phyloP scores from a whole-genome alignment of 192 early-diverging fungal species.

The Linnemannia exigua region DNA sequence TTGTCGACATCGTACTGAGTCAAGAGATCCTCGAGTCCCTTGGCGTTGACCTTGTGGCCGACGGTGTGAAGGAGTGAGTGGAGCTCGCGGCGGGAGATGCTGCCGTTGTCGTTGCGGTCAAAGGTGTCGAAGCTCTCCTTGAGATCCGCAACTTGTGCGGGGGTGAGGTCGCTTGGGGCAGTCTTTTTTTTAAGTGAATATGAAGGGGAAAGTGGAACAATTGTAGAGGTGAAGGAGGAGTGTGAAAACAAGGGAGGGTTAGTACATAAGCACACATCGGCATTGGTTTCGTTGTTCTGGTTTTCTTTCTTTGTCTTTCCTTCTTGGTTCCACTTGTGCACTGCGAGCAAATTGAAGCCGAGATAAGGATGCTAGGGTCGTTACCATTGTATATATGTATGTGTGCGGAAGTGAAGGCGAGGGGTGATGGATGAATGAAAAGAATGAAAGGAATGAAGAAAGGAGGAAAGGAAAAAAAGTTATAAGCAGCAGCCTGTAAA shows the following conservation, averaged over 20 bases:
- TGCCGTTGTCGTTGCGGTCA: conserved; percentile 40
- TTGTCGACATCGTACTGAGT: conserved; percentile 28
- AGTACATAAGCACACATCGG: not conserved
- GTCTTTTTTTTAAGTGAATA: not conserved
- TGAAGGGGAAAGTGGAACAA: not conserved
- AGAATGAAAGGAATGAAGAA: conserved; percentile 4
- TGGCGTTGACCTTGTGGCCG: conserved; percentile 47
- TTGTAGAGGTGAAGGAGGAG: not conserved
- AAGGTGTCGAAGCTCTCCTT: conserved; percentile 52
- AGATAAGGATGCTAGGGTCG: not conserved
- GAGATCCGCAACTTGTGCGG: conserved; percentile 15
- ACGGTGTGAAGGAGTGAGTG: conserved; percentile 47
- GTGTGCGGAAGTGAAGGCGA: not conserved
- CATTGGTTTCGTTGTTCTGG: not conserved
- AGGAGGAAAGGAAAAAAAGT: not conserved
- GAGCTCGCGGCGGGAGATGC: conserved; percentile 39
- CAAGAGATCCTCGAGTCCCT: conserved; percentile 25
- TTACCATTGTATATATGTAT: conserved; percentile 20
- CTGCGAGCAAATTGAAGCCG: not conserved
- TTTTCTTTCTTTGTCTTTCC: not conserved
- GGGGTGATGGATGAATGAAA: no score
- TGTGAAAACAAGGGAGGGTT: not conserved
- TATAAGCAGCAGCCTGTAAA: conserved; percentile 8
- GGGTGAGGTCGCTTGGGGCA: conserved; percentile 5
- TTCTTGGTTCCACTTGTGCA: not conserved